Evolutionary conservation across 2,329 filamentous ascomycete species (phyloP).

Genomic region (Phyllosticta citrichinensis): DNA sequence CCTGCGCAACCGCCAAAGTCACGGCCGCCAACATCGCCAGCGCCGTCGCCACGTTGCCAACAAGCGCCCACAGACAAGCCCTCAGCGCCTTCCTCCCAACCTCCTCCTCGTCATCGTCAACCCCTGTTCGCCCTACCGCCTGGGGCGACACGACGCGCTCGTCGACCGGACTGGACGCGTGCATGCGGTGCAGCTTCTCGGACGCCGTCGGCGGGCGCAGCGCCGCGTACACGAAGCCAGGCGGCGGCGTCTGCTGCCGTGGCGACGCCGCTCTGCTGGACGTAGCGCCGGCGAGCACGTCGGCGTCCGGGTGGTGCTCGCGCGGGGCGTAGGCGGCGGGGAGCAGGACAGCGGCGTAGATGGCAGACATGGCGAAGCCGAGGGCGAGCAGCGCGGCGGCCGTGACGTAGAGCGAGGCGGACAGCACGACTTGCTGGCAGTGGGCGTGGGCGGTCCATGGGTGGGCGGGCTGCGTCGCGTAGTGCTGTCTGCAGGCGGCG

Average conservation of each 20-base stretch:
- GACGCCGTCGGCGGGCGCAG: conserved; percentile 1
- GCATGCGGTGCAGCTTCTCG: conserved; percentile 4
- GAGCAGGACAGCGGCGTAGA: background rate
- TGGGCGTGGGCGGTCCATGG: background rate
- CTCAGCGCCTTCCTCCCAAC: background rate
- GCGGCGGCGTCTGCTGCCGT: background rate
- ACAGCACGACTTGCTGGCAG: background rate
- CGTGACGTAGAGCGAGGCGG: conserved; percentile 1
- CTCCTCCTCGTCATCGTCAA: background rate
- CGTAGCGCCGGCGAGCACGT: conserved; percentile 19
- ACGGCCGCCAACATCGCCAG: background rate
- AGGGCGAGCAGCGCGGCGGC: background rate
- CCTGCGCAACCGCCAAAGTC: background rate
- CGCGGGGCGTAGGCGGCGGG: conserved; percentile 18
- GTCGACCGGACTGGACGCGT: background rate
- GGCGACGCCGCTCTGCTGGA: background rate
- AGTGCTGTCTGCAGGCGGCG: background rate
- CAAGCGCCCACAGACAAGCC: background rate
- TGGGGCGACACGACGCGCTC: background rate
- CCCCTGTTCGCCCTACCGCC: background rate
- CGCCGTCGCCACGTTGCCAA: background rate
- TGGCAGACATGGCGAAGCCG: background rate
- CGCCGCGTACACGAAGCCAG: background rate
- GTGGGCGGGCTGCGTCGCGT: background rate
- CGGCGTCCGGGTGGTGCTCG: conserved; percentile 31